phyloP scores from a whole-genome alignment of 805 yeast species.

The Cyberlindnera euphorbiae region DNA sequence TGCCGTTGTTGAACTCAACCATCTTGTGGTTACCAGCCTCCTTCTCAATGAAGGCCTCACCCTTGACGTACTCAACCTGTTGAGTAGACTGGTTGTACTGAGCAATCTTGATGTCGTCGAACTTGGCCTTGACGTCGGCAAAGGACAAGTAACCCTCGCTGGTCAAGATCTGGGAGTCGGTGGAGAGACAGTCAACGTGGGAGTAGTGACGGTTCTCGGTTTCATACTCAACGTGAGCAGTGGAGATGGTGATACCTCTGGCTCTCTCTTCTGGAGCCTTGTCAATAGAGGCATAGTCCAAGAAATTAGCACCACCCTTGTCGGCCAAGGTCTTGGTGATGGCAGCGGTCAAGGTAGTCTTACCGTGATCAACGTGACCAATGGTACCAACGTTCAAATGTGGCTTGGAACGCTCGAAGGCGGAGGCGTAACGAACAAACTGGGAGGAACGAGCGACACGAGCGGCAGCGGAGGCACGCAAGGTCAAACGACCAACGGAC shows the following conservation, averaged over 20 bases:
- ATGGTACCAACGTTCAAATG: conserved; percentile 97
- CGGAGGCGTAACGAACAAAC: conserved; percentile 44
- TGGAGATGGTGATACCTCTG: conserved; percentile 97
- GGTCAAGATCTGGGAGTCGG: conserved; percentile 1
- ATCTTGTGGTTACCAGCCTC: conserved; percentile 1
- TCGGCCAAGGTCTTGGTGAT: conserved; percentile 90
- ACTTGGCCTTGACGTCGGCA: conserved; percentile 1
- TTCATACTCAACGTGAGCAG: conserved; percentile 97
- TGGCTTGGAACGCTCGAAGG: conserved; percentile 93
- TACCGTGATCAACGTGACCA: conserved; percentile 99
- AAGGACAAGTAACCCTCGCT: conserved; percentile 1
- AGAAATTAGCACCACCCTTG: conserved; percentile 87
- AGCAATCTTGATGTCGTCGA: conserved; percentile 1
- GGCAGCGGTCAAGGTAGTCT: conserved; percentile 97
- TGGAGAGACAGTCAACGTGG: conserved; percentile 69
- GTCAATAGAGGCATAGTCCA: conserved; percentile 91
- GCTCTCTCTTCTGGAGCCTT: conserved; percentile 99
- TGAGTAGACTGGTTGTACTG: not conserved
- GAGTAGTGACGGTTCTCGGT: conserved; percentile 94
- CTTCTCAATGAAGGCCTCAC: conserved; percentile 3
- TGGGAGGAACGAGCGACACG: conserved; percentile 2
- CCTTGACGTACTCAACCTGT: conserved; percentile 2
- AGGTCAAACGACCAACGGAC: conserved; percentile 11
- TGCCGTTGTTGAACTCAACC: conserved; percentile 2
- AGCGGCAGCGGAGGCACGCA: conserved; percentile 10